phyloP scores from a whole-genome alignment of 164 flowering plant genomes.

The Saururus chinensis region DNA sequence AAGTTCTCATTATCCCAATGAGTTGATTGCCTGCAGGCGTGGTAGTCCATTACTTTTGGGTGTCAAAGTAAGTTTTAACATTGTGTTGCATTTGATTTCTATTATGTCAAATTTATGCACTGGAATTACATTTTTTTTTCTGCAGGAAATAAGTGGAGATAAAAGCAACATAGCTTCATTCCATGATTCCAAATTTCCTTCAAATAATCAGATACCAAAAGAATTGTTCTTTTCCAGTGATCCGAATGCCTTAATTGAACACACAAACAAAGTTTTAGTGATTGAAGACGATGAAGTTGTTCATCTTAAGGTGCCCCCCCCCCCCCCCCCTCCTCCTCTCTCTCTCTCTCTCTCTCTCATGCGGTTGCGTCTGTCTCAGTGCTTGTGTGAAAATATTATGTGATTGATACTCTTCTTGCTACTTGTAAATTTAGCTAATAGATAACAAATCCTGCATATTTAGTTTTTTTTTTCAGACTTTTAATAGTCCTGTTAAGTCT shows the following conservation, averaged over 20 bases:
- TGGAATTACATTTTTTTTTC: neutral
- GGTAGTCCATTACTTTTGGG: constrained; percentile 97
- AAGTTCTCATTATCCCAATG: constrained; percentile 92
- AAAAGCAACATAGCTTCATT: constrained; percentile 35
- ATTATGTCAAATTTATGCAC: neutral
- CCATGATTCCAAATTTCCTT: constrained; percentile 48
- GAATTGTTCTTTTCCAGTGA: constrained; percentile 93
- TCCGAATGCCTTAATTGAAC: constrained; percentile 88
- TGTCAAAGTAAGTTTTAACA: constrained; percentile 64
- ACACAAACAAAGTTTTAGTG: constrained; percentile 83
- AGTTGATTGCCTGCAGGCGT: constrained; percentile 95
- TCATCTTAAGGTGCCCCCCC: constrained; percentile 89
- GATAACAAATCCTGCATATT: no score
- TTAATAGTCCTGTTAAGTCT: no score
- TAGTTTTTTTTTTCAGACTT: no score
- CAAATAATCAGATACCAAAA: constrained; percentile 58
- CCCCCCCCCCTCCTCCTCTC: no score
- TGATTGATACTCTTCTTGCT: no score
- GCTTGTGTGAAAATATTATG: no score
- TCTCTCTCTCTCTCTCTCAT: neutral
- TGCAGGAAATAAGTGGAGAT: constrained; percentile 54
- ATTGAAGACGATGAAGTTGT: constrained; percentile 97
- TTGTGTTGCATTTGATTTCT: neutral
- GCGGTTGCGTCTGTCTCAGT: neutral
- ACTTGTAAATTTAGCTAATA: no score